Evolutionary conservation across 768 basidiomycete genomes (phyloP).

Genomic region (Rhizopogon sp.): DNA sequence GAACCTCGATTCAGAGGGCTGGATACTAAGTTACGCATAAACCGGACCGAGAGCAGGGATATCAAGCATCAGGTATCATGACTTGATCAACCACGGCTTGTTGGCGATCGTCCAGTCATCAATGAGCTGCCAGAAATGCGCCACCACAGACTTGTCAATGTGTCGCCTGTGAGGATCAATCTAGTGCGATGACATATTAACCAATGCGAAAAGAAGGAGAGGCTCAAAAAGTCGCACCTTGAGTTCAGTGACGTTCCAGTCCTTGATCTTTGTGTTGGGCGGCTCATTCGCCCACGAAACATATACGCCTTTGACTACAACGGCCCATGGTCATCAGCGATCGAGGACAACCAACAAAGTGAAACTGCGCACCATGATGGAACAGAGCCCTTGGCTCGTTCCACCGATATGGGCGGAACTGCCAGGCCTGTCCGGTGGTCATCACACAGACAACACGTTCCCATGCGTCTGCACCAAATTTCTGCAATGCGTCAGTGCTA

Average conservation of each 20-base stretch:
- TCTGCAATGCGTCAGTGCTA: slow-evolving; percentile 84
- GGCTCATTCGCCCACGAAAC: slow-evolving; percentile 94
- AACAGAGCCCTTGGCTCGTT: slow-evolving; percentile 87
- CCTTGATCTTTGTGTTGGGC: slow-evolving; percentile 81
- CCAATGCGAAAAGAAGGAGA: neutral
- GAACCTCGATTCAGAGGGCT: neutral
- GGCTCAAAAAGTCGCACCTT: slow-evolving; percentile 48
- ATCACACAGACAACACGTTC: slow-evolving; percentile 96
- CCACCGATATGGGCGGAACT: slow-evolving; percentile 97
- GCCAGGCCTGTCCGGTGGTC: slow-evolving; percentile 98
- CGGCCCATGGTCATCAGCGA: neutral
- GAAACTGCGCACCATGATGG: slow-evolving; percentile 68
- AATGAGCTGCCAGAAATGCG: slow-evolving; percentile 91
- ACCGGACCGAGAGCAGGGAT: neutral
- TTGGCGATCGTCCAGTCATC: slow-evolving; percentile 81
- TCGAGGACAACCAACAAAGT: neutral
- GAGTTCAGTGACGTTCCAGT: slow-evolving; percentile 96
- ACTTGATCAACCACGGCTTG: slow-evolving; percentile 69
- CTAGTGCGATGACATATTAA: slow-evolving; percentile 33
- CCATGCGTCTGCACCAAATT: slow-evolving; percentile 93
- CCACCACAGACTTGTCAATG: slow-evolving; percentile 90
- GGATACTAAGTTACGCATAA: neutral
- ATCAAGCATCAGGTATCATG: slow-evolving; percentile 26
- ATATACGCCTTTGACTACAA: slow-evolving; percentile 88
- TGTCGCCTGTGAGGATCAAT: slow-evolving; percentile 89